Conservation (phyloP, 192 early-diverging fungal genomes). For the Radiomyces spectabilis region DNA sequence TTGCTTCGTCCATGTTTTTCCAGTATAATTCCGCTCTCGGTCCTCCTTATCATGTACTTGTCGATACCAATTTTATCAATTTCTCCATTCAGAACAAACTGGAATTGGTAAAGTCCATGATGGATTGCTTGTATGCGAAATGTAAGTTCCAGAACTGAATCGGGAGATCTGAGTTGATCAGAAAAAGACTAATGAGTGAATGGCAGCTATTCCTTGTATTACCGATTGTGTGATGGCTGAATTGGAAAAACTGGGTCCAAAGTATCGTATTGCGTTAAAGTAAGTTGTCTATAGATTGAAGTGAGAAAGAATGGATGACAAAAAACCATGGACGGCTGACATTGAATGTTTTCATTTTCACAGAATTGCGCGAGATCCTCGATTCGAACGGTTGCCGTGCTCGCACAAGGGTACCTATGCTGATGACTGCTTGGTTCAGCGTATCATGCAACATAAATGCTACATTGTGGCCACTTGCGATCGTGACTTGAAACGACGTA, state of each 20-base stretch:
- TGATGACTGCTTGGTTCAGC: constrained; percentile 95
- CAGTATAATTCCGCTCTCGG: constrained; percentile 91
- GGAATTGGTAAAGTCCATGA: constrained; percentile 93
- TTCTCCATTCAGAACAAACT: constrained; percentile 99
- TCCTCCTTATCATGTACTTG: constrained; percentile 92
- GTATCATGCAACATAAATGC: constrained; percentile 89
- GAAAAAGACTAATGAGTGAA: no score
- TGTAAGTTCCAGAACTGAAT: no score
- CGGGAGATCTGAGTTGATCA: no score
- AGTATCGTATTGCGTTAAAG: constrained; percentile 90
- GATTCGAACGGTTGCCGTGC: constrained; percentile 93
- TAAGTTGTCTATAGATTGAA: no score
- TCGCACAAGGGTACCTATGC: constrained; percentile 98
- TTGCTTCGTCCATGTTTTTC: constrained; percentile 93
- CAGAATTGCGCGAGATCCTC: constrained; percentile 90
- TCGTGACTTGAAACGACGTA: constrained; percentile 88
- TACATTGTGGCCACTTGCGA: constrained; percentile 99
- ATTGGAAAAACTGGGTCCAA: constrained; percentile 94
- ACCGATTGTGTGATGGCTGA: constrained; percentile 99
- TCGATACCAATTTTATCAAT: constrained; percentile 99
- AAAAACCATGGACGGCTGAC: background rate
- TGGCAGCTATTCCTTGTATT: constrained; percentile 80
- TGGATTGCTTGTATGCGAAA: constrained; percentile 99
- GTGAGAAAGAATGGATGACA: background rate
- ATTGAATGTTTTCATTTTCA: background rate